Evolutionary conservation across 257 asterid species (phyloP), one percentile per base, ranked within the genome.

Genomic region (Nicotiana knightiana): DNA sequence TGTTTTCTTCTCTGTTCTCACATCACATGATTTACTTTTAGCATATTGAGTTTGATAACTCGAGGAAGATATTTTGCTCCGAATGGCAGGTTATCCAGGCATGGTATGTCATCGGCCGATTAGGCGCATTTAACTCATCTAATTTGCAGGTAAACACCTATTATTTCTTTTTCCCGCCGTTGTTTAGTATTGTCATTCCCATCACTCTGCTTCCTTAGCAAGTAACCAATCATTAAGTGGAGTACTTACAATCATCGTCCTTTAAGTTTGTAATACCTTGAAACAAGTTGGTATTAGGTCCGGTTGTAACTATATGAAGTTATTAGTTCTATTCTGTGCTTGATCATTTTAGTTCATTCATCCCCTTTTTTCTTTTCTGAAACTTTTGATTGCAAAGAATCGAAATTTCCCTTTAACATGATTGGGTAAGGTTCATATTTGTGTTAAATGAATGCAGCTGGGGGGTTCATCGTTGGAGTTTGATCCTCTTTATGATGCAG

Each of bases 21-120:
- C 26, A 18, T 80, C 11, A 48, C 75, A 55, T 48, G 11, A 80
- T n/a, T 62, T 80, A 64, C 18, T 66, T 80, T 12, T 54, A 64
- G 65, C 63, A 6, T 9, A 4, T 32, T 16, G 4, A 15, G 43
- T 32, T 63, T 62, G 24, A 48, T 28, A 75, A 15, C 63, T 13
- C 15, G 16, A 26, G 15, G 79, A 80, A 35, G 16, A n/a, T 64
- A 33, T 64, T 53, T 63, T 46, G 59, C 76, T 80, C 48, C 64
- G 15, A 64, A 63, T 85, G 33, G 66, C 94, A 95, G 99, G 96
- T 92, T 83, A 88, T 95, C 79, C 98, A 95, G 90, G 87, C 99
- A 82, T 95, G 98, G 99, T 95, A 95, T 81, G 91, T 95, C 88
- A 92, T 95, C 96, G 99, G 99, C 32, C 98, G 98, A 43, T 86